phyloP scores from a whole-genome alignment of 495 filamentous ascomycete genomes.

The Aspergillus saccharolyticus region DNA sequence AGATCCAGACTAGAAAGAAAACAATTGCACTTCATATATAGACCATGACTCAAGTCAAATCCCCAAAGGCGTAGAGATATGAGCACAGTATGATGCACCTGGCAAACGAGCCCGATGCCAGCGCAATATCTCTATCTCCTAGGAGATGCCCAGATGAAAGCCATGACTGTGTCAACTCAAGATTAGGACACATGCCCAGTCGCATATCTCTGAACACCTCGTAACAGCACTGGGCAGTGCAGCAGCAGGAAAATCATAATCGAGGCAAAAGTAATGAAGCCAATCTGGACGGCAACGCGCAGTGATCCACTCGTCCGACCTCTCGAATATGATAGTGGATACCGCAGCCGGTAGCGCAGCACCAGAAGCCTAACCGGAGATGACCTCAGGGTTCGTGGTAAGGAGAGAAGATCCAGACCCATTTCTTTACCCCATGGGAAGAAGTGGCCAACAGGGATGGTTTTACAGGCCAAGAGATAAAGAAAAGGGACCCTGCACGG shows the following conservation, averaged over 20 bases:
- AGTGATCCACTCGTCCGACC: neutral
- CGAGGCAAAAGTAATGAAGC: neutral
- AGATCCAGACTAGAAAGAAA: neutral
- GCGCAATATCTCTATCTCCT: slow-evolving; percentile 1
- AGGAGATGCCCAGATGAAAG: neutral
- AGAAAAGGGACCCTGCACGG: slow-evolving; percentile 1
- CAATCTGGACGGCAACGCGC: neutral
- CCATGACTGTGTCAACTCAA: neutral
- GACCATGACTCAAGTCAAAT: neutral
- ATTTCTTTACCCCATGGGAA: neutral
- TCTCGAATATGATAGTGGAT: neutral
- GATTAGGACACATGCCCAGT: neutral
- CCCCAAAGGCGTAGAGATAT: neutral
- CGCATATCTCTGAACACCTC: neutral
- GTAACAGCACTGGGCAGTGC: neutral
- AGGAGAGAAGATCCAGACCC: neutral
- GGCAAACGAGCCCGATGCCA: neutral
- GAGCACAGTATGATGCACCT: neutral
- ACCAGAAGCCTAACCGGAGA: neutral
- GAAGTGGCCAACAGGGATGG: neutral
- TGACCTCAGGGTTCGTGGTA: slow-evolving; percentile 6
- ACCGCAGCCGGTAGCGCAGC: neutral
- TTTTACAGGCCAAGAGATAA: neutral
- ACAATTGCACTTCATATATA: neutral
- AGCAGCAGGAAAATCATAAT: neutral